Conservation (phyloP, 352 stramenopile species). For the Saprolegnia diclina region DNA sequence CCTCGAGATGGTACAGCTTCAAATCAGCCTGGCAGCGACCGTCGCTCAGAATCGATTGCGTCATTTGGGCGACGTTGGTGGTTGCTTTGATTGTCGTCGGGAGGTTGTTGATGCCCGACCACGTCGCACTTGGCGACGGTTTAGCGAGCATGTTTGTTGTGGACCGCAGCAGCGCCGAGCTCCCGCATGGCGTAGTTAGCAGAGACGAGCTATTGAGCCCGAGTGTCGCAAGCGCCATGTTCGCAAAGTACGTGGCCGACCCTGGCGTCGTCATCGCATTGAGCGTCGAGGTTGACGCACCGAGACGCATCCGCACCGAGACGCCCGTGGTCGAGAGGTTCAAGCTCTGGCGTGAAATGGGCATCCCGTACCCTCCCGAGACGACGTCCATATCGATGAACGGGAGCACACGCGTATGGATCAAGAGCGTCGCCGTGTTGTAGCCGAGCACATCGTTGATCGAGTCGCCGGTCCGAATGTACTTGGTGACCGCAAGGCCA, state of each 20-base stretch:
- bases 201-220: not conserved
- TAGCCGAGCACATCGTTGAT: slow-evolving; percentile 4
- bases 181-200: not conserved
- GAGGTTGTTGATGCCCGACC: slow-evolving; percentile 3
- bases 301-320: slow-evolving; percentile 1
- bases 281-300: not conserved
- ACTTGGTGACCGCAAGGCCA: slow-evolving; percentile 1
- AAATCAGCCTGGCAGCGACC: not conserved
- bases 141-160: not conserved
- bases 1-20: not conserved
- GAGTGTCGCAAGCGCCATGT: not conserved
- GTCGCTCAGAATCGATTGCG: not conserved
- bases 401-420: not conserved
- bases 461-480: not conserved
- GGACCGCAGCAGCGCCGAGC: not conserved
- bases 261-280: not conserved
- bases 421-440: not conserved
- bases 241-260: not conserved
- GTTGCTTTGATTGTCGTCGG: slow-evolving; percentile 9
- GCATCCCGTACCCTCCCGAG: not conserved
- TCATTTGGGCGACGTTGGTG: not conserved
- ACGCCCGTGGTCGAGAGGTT: not conserved
- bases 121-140: not conserved
- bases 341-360: not conserved
- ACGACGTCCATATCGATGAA: not conserved